phyloP scores from a whole-genome alignment of 164 flowering plant species.

The Cinnamomum micranthum region DNA sequence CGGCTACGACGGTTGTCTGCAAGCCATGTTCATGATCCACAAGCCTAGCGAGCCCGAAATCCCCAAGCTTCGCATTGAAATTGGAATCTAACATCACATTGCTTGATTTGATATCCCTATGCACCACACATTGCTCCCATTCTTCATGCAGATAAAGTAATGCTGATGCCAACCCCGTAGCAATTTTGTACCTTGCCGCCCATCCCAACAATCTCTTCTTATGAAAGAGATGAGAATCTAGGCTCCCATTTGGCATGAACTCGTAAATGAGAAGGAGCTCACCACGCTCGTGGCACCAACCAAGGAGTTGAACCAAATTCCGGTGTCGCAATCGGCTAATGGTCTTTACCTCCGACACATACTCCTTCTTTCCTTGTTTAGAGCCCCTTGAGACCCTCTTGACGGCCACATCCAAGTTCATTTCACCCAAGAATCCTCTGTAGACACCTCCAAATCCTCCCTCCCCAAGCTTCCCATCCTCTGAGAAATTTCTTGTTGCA shows the following conservation, averaged over 20 bases:
- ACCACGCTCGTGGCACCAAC: slow-evolving; percentile 46
- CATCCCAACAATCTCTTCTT: slow-evolving; percentile 20
- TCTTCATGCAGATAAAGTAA: slow-evolving; percentile 54
- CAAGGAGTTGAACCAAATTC: slow-evolving; percentile 31
- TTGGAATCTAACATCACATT: slow-evolving; percentile 31
- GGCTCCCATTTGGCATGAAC: slow-evolving; percentile 47
- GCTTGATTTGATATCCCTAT: slow-evolving; percentile 54
- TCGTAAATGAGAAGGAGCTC: slow-evolving; percentile 45
- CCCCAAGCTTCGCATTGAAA: slow-evolving; percentile 54
- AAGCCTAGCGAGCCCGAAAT: slow-evolving; percentile 52
- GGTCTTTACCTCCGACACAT: neutral
- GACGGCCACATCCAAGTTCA: neutral
- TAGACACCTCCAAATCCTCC: slow-evolving; percentile 15
- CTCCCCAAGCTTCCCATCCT: slow-evolving; percentile 6
- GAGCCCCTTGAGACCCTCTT: slow-evolving; percentile 4
- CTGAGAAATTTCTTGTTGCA: neutral
- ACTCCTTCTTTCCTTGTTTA: slow-evolving; percentile 6
- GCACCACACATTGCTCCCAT: slow-evolving; percentile 57
- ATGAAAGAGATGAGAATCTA: slow-evolving; percentile 40
- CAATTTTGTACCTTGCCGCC: slow-evolving; percentile 38
- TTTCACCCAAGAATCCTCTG: neutral
- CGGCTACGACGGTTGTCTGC: slow-evolving; percentile 50
- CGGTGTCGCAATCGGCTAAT: slow-evolving; percentile 8
- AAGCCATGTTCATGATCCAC: slow-evolving; percentile 42
- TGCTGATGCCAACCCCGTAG: slow-evolving; percentile 47